Evolutionary conservation across 176 grass and related monocot species (phyloP), one percentile per base, ranked within the genome.

Genomic region (Aegilops sharonensis): DNA sequence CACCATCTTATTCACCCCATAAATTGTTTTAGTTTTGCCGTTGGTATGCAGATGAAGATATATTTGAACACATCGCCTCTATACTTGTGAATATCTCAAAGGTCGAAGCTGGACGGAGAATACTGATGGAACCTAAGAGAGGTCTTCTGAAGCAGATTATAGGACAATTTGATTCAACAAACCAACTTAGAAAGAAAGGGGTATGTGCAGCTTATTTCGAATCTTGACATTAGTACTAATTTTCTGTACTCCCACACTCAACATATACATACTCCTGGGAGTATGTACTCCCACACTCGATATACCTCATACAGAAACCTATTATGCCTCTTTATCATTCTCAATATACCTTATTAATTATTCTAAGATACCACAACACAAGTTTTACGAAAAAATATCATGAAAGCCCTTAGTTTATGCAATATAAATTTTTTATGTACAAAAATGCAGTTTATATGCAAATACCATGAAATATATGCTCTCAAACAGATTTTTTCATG

Each of bases 71-170:
- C 87, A 90, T 94, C 48, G 90, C 93, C 36, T 94, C 92, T 57
- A 87, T 95, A 89, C 93, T 98, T 76, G 90, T 98, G 78, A 98
- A 98, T 83, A 94, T 98, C 85, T 98, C 93, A 65, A 94, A 98
- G 81, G 86, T 95, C 25, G 93, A 94, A 93, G 70, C 90, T 86
- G 93, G 92, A 86, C 92, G 90, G 85, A 94, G 89, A 87, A 89
- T 94, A 91, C 86, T 98, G 70, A 91, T 98, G 88, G 92, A 95
- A 80, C 88, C 92, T 80, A 98, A 91, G 84, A 84, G 96, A 64
- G 86, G 91, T 86, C 82, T 98, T 82, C 81, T 98, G 29, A 98
- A 98, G 81, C 96, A 95, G 79, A 89, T 89, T 57, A 89, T 95
- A 62, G 86, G 87, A 24, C 96, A 98, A 56, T 95, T 92, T 64